phyloP scores from a whole-genome alignment of 352 stramenopile species.

The Pythium rhizo-oryzae region DNA sequence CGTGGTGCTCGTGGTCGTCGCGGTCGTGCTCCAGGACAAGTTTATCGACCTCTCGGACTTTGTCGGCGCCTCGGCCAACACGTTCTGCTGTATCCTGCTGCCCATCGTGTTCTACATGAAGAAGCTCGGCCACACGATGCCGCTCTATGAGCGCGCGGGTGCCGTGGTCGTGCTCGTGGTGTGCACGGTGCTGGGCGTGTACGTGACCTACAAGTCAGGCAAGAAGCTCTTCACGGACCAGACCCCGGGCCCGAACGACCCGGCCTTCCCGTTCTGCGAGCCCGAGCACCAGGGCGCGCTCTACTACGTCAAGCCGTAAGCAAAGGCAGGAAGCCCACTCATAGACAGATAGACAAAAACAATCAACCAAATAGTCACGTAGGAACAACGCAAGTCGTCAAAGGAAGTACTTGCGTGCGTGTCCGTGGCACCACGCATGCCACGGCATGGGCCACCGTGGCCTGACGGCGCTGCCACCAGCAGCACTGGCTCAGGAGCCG shows the following conservation, averaged over 20 bases:
- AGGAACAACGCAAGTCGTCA: too few species aligned
- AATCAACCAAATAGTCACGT: too few species aligned
- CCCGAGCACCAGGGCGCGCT: slow-evolving; percentile 26
- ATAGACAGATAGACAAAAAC: too few species aligned
- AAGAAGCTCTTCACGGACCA: slow-evolving; percentile 52
- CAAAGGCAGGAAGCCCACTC: too few species aligned
- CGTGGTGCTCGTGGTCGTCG: slow-evolving; percentile 43
- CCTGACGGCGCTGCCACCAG: too few species aligned
- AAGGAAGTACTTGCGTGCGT: too few species aligned
- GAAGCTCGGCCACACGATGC: slow-evolving; percentile 50
- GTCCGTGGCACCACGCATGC: too few species aligned
- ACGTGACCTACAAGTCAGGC: slow-evolving; percentile 56
- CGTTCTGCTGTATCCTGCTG: slow-evolving; percentile 60
- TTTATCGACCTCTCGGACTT: slow-evolving; percentile 73
- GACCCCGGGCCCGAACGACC: slow-evolving; percentile 14
- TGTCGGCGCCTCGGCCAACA: slow-evolving; percentile 59
- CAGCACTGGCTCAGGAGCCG: too few species aligned
- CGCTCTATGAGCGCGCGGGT: slow-evolving; percentile 36
- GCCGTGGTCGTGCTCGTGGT: slow-evolving; percentile 43
- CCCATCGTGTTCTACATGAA: slow-evolving; percentile 77
- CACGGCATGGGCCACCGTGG: too few species aligned
- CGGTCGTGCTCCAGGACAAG: slow-evolving; percentile 49
- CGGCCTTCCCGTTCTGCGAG: slow-evolving; percentile 38
- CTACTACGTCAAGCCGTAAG: slow-evolving; percentile 32
- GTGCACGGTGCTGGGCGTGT: slow-evolving; percentile 45